A percentile compares a stretch with the other conserved stretches of the same genome.
These are phyloP conservation scores for Globisporangium carolinianum DNA, from an alignment of 352 stramenopile species.

Conservation along the genomic window DNA sequence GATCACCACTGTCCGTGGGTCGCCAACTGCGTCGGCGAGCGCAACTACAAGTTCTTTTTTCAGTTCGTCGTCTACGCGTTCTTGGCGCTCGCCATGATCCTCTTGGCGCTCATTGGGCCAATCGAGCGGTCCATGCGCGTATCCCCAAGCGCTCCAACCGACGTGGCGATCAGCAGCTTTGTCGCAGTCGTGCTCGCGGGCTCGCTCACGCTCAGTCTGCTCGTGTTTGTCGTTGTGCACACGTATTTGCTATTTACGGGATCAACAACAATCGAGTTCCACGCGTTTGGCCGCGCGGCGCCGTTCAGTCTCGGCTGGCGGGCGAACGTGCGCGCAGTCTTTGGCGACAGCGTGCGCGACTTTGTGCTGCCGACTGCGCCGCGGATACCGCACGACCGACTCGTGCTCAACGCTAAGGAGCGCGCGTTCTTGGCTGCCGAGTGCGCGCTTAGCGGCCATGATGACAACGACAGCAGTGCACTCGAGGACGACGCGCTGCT, in stretches of 20 bases:
- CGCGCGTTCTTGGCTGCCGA: slow-evolving; percentile 41
- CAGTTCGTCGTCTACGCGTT: slow-evolving; percentile 80
- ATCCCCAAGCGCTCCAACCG: slow-evolving; percentile 17
- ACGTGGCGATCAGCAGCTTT: slow-evolving; percentile 40
- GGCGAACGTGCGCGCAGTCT: slow-evolving; percentile 42
- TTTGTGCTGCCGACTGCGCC: slow-evolving; percentile 43
- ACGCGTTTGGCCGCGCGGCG: slow-evolving; percentile 54
- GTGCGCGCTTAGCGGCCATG: slow-evolving; percentile 21
- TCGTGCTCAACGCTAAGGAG: slow-evolving; percentile 33
- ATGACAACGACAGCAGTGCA: slow-evolving; percentile 32
- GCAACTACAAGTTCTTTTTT: slow-evolving; percentile 87
- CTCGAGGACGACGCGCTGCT: slow-evolving; percentile 44
- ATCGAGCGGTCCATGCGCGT: slow-evolving; percentile 29
- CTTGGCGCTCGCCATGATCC: slow-evolving; percentile 50
- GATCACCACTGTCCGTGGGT: slow-evolving; percentile 99
- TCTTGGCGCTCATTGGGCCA: slow-evolving; percentile 41
- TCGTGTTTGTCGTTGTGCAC: slow-evolving; percentile 71
- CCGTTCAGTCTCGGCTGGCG: slow-evolving; percentile 68
- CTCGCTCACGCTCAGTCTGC: slow-evolving; percentile 58
- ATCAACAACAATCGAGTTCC: slow-evolving; percentile 75
- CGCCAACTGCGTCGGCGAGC: slow-evolving; percentile 73
- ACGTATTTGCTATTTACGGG: slow-evolving; percentile 57
- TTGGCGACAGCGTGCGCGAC: slow-evolving; percentile 45
- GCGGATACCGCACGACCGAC: slow-evolving; percentile 7
- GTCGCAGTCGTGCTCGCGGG: slow-evolving; percentile 69